Conservation (phyloP, 2,329 filamentous ascomycete genomes). For the Diaporthe vaccinii region DNA sequence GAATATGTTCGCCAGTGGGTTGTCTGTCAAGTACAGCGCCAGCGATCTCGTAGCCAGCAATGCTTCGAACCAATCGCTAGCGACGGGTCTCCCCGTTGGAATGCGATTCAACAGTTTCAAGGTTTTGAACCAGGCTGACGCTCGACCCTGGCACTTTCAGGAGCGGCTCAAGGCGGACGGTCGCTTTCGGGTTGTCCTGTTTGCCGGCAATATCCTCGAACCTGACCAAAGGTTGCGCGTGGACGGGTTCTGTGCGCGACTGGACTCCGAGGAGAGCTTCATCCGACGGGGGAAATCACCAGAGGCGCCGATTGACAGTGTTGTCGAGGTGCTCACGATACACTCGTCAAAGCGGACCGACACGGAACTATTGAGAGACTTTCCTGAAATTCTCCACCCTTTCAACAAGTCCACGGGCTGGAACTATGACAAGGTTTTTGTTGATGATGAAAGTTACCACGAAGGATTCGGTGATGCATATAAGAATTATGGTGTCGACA, state of each 20-base stretch:
- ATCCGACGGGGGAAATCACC: conserved; percentile 54
- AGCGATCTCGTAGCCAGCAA: conserved; percentile 69
- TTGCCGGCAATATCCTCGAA: conserved; percentile 69
- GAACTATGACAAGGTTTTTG: conserved; percentile 70
- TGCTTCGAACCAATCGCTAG: conserved; percentile 53
- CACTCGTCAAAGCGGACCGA: conserved; percentile 66
- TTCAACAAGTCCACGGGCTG: conserved; percentile 63
- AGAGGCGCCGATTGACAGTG: conserved; percentile 43
- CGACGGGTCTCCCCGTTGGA: conserved; percentile 61
- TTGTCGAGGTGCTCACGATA: conserved; percentile 73
- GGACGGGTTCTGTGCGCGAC: conserved; percentile 59
- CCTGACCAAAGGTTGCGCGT: conserved; percentile 59
- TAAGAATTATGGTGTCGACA: conserved; percentile 70
- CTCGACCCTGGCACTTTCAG: conserved; percentile 70
- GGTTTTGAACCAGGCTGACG: conserved; percentile 70
- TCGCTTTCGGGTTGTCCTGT: conserved; percentile 70
- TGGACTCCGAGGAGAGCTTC: conserved; percentile 55
- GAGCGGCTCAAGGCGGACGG: conserved; percentile 67
- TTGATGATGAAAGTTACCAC: conserved; percentile 67
- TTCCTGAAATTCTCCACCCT: conserved; percentile 63
- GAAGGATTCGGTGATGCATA: conserved; percentile 66
- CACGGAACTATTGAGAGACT: conserved; percentile 62
- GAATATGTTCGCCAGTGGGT: conserved; percentile 65
- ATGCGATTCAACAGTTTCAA: conserved; percentile 72
- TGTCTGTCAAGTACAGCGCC: conserved; percentile 68